phyloP scores from a whole-genome alignment of 495 filamentous ascomycete genomes.

The Xeromyces bisporus region DNA sequence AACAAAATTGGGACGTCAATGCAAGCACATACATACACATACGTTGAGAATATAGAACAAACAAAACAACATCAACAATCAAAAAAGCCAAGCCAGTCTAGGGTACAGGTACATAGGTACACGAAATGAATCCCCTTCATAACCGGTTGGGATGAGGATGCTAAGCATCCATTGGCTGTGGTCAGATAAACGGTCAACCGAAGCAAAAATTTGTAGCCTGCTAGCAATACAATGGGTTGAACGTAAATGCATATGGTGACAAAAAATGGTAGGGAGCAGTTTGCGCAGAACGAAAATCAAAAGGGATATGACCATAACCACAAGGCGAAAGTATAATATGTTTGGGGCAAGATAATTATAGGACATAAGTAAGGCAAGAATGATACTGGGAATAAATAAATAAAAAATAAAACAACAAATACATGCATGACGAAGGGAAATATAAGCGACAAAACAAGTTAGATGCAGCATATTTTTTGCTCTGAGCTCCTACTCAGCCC shows the following conservation, averaged over 20 bases:
- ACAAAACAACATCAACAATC: slow-evolving; percentile 8
- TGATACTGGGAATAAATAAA: neutral
- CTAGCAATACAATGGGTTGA: slow-evolving; percentile 28
- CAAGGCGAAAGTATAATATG: neutral
- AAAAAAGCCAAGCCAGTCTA: slow-evolving; percentile 12
- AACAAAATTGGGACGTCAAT: slow-evolving; percentile 3
- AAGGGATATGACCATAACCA: neutral
- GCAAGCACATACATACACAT: neutral
- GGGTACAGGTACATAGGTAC: too few relatives aligned
- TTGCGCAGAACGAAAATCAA: neutral
- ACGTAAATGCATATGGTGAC: slow-evolving; percentile 7
- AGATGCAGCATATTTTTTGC: slow-evolving; percentile 29
- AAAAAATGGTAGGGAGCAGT: slow-evolving; percentile 1
- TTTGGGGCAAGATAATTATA: slow-evolving; percentile 4
- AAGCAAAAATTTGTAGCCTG: slow-evolving; percentile 21
- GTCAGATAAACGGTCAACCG: slow-evolving; percentile 2
- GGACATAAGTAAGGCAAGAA: neutral
- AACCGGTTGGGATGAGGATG: slow-evolving; percentile 5
- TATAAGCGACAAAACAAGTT: slow-evolving; percentile 15
- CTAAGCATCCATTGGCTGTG: too few relatives aligned
- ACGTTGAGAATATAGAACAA: too few relatives aligned
- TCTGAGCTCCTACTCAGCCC: slow-evolving; percentile 46
- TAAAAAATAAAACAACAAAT: slow-evolving; percentile 1
- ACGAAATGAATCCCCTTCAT: slow-evolving; percentile 5
- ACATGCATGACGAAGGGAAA: slow-evolving; percentile 5